A percentile compares a stretch with the other conserved stretches of the same genome.
These are phyloP conservation scores for Diddensiella transvaalensis DNA, from an alignment of 805 yeast species.

Conservation along the genomic window DNA sequence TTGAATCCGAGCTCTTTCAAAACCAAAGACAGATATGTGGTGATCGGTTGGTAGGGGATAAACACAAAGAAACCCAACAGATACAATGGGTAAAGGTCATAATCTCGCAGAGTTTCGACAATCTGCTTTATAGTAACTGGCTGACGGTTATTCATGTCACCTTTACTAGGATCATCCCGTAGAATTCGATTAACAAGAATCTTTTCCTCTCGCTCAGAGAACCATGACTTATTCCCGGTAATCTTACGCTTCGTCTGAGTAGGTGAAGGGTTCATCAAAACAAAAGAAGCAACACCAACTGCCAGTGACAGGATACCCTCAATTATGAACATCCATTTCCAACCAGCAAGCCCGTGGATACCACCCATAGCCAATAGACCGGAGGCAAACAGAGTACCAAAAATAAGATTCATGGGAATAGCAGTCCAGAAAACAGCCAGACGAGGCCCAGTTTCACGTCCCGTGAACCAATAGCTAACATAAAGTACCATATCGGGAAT, in stretches of 20 bases:
- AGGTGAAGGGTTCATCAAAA: slow-evolving; percentile 49
- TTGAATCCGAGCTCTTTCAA: slow-evolving; percentile 49
- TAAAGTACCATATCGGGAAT: slow-evolving; percentile 62
- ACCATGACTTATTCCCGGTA: slow-evolving; percentile 43
- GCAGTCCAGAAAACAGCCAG: slow-evolving; percentile 60
- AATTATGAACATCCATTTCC: slow-evolving; percentile 65
- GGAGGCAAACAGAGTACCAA: slow-evolving; percentile 48
- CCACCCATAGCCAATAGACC: slow-evolving; percentile 54
- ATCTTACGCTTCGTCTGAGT: slow-evolving; percentile 47
- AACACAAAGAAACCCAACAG: slow-evolving; percentile 43
- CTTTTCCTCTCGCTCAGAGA: slow-evolving; percentile 53
- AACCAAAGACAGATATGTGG: slow-evolving; percentile 46
- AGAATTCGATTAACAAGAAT: slow-evolving; percentile 57
- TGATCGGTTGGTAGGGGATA: slow-evolving; percentile 38
- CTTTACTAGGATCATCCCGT: slow-evolving; percentile 62
- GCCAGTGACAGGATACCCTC: slow-evolving; percentile 57
- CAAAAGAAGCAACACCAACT: slow-evolving; percentile 48
- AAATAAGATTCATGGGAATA: slow-evolving; percentile 44
- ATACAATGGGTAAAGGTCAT: slow-evolving; percentile 55
- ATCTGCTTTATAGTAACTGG: slow-evolving; percentile 44
- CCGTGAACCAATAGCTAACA: slow-evolving; percentile 63
- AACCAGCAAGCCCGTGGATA: slow-evolving; percentile 44
- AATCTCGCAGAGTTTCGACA: slow-evolving; percentile 43
- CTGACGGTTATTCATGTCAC: slow-evolving; percentile 62
- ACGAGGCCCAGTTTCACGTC: slow-evolving; percentile 54